Evolutionary conservation across 1,284 basidiomycete genomes (phyloP), one percentile per base, ranked within the genome.

Genomic region (Gomphus sp.): DNA sequence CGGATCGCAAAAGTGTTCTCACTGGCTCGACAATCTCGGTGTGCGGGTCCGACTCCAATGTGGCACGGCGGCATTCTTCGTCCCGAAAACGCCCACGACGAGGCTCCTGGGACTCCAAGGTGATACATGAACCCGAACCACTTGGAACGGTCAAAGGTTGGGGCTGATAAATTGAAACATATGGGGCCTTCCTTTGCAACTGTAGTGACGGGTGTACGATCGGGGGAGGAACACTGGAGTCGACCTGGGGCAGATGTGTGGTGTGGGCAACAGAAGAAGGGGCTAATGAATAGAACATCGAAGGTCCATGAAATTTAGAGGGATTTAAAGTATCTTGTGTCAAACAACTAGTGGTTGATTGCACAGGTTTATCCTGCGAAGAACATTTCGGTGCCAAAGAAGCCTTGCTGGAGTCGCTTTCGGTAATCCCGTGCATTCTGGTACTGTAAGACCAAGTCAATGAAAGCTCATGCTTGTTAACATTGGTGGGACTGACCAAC

Each of bases 21-120:
- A 54, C 58, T 33, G 85, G 81, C 65, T 89, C 86, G 44, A 90
- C 87, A 58, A 81, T 76, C 36, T 76, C 76, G 53, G 88, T 78
- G 14, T 85, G 73, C 0, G 73, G 68, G 67, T 90, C 87, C 16
- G 58, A 43, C 28, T 59, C 52, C 45, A 59, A 39, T n/a, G 39
- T 43, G 9, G 44, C 45, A 16, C 52, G 52, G 18, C 58, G 58
- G 1, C 25, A 22, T 22, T 54, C 58, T 16, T 41, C 58, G 47
- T 55, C 57, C n/a, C 22, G 16, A 37, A 36, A n/a, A 41, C 52
- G 52, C 12, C 18, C 36, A n/a, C 36, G 52, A 7, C 52, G 52
- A 39, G 34, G 36, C 36, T 16, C 52, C 18, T 52, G 37, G 2
- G 31, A 41, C 11, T 18, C 34, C 3, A 33, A 14, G 51, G 51